A percentile compares a stretch with the other conserved stretches of the same genome.
phyloP scores from a whole-genome alignment of 2,329 filamentous ascomycete species.

The Aspergillus pseudonomiae region DNA sequence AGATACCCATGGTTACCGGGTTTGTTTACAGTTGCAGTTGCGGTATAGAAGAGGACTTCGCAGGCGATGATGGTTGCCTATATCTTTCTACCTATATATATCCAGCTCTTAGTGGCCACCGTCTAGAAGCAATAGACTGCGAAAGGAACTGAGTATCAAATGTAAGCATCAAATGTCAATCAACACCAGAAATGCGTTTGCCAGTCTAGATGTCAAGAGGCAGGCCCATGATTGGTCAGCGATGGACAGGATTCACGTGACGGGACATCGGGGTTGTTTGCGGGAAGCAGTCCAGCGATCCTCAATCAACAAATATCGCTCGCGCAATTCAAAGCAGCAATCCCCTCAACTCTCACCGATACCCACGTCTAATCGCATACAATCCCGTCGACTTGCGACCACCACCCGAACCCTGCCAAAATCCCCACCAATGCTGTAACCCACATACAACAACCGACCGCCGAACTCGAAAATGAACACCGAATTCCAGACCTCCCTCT shows the following conservation, averaged over 20 bases:
- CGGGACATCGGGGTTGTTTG: not conserved
- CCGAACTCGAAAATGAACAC: conserved; percentile 40
- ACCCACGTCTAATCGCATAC: not conserved
- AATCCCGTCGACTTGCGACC: not conserved
- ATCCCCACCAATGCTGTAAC: not conserved
- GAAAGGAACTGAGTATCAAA: not conserved
- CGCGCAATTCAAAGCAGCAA: not conserved
- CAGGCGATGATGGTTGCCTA: not conserved
- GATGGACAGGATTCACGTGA: not conserved
- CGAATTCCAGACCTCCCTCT: conserved; percentile 42
- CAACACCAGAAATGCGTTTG: not conserved
- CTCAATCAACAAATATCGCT: not conserved
- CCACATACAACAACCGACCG: not conserved
- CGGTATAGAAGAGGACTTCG: not conserved
- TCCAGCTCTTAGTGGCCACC: not conserved
- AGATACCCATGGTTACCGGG: not conserved
- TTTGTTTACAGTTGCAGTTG: not conserved
- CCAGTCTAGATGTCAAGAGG: not conserved
- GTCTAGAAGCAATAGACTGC: not conserved
- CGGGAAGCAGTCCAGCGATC: not conserved
- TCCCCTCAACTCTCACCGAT: not conserved
- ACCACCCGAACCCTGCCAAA: not conserved
- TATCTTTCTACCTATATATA: not conserved
- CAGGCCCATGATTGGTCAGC: not conserved
- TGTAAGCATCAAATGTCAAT: not conserved